Evolutionary conservation across 768 basidiomycete species (phyloP), one percentile per base, ranked within the genome.

Genomic region (Mycena rosella): DNA sequence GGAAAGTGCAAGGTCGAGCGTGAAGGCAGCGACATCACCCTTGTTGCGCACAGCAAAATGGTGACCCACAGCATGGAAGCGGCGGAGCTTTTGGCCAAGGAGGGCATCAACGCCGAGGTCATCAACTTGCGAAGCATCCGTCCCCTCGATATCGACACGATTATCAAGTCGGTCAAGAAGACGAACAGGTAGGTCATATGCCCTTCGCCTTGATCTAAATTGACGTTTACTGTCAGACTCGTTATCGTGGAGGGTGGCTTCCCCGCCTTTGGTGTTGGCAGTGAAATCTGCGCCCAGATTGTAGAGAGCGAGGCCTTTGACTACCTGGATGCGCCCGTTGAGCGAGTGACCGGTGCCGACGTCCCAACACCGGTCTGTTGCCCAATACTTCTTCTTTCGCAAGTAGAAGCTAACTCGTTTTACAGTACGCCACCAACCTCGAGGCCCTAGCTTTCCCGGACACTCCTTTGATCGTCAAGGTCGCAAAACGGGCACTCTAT

Each of bases 1-100:
- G 98, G 98, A 77, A 98, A 99, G 84, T 92, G 92, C 79, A 98
- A 99, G 84, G 87, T 99, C 66, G 98, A 99, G 84, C 91, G 93
- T 65, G 89, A 91, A 77, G 98, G 98, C 62, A 88, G 87, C 70
- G 98, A 99, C 78, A 83, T 99, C 70, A 99, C 98, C 61, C 88
- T 99, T 65, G 97, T 99, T 67, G 96, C 95, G 22, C 98, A 99
- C 87, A 96, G 94, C 82, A 96, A 96, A 81, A 97, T 97, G 96
- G 98, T 99, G 66, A 90, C 93, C 1, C 95, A 96, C 83, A 91
- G 91, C 75, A 80, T 99, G 67, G 97, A 99, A 80, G 96, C 98
- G 42, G 98, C 98, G 14, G 97, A 97, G 63, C 82, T 84, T 38
- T 86, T 99, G 26, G 95, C 93, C 71, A 96, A 98, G 85, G 96